Evolutionary conservation across 108 stramenopile genomes (phyloP).

Genomic region (Pseudonitzschia multistriata): DNA sequence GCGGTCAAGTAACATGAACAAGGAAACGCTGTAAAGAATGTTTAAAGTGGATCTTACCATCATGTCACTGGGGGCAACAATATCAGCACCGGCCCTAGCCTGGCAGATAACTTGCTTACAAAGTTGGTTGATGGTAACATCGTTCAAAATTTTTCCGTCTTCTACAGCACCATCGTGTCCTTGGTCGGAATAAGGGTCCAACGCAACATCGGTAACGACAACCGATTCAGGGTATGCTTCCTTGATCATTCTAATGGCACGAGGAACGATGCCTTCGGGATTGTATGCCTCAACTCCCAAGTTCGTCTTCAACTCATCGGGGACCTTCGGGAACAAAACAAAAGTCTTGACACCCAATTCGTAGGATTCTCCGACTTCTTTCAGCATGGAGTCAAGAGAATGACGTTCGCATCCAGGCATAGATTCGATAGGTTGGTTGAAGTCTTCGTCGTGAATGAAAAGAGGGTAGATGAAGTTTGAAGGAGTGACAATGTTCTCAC

Average conservation of each 20-base stretch:
- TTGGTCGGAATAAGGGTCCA: conserved; percentile 97
- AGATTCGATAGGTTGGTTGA: conserved; percentile 77
- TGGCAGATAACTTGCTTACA: conserved; percentile 96
- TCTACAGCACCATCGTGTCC: conserved; percentile 98
- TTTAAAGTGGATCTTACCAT: conserved; percentile 59
- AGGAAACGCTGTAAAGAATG: neutral
- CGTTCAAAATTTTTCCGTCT: conserved; percentile 95
- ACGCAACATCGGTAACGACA: conserved; percentile 94
- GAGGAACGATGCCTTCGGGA: conserved; percentile 92
- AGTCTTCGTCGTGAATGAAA: conserved; percentile 95
- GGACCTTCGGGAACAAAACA: conserved; percentile 94
- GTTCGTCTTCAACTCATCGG: conserved; percentile 94
- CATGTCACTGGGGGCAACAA: conserved; percentile 97
- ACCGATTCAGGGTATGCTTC: conserved; percentile 83
- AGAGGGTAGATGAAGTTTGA: conserved; percentile 97
- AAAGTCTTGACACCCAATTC: conserved; percentile 89
- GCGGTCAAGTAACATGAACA: neutral
- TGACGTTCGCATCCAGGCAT: conserved; percentile 97
- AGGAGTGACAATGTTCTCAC: conserved; percentile 94
- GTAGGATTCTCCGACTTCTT: conserved; percentile 88
- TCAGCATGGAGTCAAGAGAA: conserved; percentile 82
- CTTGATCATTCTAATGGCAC: conserved; percentile 95
- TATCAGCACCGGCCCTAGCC: conserved; percentile 94
- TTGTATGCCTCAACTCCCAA: conserved; percentile 95
- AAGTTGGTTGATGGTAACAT: conserved; percentile 95